A percentile compares a stretch with the other conserved stretches of the same genome.
phyloP scores from a whole-genome alignment of 768 basidiomycete species.

The Coprinellus micaceus region DNA sequence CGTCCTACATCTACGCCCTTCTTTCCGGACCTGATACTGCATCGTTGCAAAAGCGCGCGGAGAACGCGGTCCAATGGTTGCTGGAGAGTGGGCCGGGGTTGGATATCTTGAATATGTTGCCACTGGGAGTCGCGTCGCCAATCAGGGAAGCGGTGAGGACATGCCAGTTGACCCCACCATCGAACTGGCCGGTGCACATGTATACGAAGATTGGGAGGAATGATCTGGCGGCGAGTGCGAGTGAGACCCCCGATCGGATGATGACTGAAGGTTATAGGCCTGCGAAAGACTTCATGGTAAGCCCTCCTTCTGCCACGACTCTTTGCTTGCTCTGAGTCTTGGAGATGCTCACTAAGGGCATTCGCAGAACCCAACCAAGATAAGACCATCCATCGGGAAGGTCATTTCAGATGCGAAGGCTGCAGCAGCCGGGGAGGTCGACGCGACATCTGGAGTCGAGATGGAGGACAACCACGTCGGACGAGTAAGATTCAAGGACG shows the following conservation, averaged over 20 bases:
- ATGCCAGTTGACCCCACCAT: conserved; percentile 75
- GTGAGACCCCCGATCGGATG: conserved; percentile 40
- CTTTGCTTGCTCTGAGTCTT: neutral
- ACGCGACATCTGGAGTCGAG: conserved; percentile 66
- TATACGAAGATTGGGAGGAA: conserved; percentile 70
- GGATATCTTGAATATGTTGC: conserved; percentile 52
- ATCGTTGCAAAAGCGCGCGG: conserved; percentile 61
- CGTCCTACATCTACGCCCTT: conserved; percentile 54
- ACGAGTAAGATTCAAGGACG: conserved; percentile 84
- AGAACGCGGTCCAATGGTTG: conserved; percentile 61
- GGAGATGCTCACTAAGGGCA: conserved; percentile 10
- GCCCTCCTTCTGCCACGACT: conserved; percentile 15
- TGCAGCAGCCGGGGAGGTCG: conserved; percentile 52
- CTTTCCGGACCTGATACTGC: conserved; percentile 51
- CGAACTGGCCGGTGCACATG: conserved; percentile 65
- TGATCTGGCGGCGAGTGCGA: conserved; percentile 68
- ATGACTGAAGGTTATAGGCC: conserved; percentile 54
- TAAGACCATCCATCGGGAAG: conserved; percentile 48
- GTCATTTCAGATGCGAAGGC: conserved; percentile 49
- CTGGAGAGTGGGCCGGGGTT: conserved; percentile 36
- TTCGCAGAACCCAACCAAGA: conserved; percentile 46
- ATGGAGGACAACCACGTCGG: conserved; percentile 70
- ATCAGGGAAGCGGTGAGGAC: conserved; percentile 81
- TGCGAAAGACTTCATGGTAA: conserved; percentile 55
- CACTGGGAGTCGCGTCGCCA: conserved; percentile 72